Base-by-base conservation (phyloP, 768 basidiomycete species). In the Panaeolus papilionaceus region DNA sequence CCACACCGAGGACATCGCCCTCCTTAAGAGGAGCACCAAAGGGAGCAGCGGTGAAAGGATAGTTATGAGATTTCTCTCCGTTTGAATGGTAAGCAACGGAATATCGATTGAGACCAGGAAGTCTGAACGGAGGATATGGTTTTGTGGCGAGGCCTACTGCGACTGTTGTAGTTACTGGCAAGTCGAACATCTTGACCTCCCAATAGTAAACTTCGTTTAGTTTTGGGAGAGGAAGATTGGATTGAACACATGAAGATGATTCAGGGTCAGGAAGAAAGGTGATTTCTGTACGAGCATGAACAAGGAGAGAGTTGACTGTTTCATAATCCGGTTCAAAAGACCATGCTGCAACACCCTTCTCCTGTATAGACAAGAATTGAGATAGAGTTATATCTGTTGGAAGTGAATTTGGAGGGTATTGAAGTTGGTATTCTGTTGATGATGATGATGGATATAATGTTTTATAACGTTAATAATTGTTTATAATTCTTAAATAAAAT, bases 291-390 rank as follows among this genome's bases (percentile, higher is more conserved):
- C 98, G 90, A 23, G 94, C 90, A 73, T 98, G 95, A 62, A 99
- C 97, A 47, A 98, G 87, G 54, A 99, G 85, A 8, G 94, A 95
- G 70, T 93, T 92, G 76, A 96, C 89, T 64, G 94, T 92, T 79
- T 99, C 96, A 76, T 96, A 98, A 77, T 99, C 98, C 40, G 98
- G 98, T 78, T 99, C 98, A 76, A 99, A 99, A 44, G 90, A 96
- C 98, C 98, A 99, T 18, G 98, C 98, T 33, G 96, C 97, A 54
- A 99, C 97, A 71, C 98, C 98, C 75, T 99, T 99, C 81, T 99
- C 98, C 77, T 99, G 98, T 67, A 99, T 99, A 33, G 96, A 96
- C 23, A 99, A 89, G 80, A 99, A 99, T 75, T 99, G 98, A 9
- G 97, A 97, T 64, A 99, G 84, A 0, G 97, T 99, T 79, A 99